phyloP scores from a whole-genome alignment of 2,329 filamentous ascomycete genomes.

The Fusarium sambucinum region DNA sequence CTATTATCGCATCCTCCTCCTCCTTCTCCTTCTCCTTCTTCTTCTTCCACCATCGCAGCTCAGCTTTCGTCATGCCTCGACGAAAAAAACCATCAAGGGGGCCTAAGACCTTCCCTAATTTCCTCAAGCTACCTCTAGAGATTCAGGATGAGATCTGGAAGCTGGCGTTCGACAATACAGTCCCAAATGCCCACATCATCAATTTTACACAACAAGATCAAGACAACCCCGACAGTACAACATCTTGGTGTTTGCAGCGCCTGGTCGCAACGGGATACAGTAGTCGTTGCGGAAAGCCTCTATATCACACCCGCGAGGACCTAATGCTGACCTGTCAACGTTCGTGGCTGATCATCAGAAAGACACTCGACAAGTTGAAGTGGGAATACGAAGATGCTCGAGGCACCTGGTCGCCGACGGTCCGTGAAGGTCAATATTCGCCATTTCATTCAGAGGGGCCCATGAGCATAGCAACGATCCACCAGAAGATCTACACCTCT shows the following conservation, averaged over 20 bases:
- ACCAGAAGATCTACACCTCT: background rate
- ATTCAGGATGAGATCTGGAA: constrained; percentile 18
- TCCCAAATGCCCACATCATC: background rate
- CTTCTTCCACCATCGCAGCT: background rate
- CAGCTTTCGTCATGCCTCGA: background rate
- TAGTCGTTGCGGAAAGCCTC: background rate
- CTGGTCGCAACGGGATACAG: background rate
- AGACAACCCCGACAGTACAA: too few relatives aligned
- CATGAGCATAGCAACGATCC: too few relatives aligned
- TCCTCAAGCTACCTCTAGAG: constrained; percentile 1
- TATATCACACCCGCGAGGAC: background rate
- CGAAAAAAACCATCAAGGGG: background rate
- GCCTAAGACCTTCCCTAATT: background rate
- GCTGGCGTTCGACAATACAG: background rate
- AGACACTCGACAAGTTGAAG: too few relatives aligned
- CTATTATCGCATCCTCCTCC: too few relatives aligned
- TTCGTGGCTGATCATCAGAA: background rate
- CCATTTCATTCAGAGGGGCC: background rate
- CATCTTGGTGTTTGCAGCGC: background rate
- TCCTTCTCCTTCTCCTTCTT: background rate
- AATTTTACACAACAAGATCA: background rate
- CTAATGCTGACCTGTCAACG: background rate
- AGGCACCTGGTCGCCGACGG: too few relatives aligned
- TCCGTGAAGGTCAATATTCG: too few relatives aligned
- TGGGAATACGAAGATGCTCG: background rate